Base-by-base conservation (phyloP, 2,329 filamentous ascomycete genomes). In the Arthrobotrys sinensis region DNA sequence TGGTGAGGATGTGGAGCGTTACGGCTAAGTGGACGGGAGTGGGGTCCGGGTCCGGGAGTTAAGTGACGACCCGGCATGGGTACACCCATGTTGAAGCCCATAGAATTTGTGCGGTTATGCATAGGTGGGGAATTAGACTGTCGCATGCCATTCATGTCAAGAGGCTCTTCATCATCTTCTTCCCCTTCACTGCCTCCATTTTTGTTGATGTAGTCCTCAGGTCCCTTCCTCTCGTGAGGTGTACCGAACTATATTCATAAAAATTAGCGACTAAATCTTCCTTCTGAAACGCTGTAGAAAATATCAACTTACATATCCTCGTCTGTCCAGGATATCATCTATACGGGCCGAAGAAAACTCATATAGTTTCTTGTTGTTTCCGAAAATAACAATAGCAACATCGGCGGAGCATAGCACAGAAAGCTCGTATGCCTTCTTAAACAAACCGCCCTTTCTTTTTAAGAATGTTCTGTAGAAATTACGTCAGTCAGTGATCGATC, bases 341-440 rank as follows among this genome's bases (percentile, higher is more conserved):
- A 99, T 97, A 84, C 97, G 93, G 82, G 90, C 88, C 16, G 95
- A 98, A 11, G 94, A 98, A 85, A 97, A 99, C 85, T 99, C 94
- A 85, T 98, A 97, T 28, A 99, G 89, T 86, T 98, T 98, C 88
- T 98, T 99, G 86, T 99, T 99, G 86, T 93, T 94, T 80, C 95
- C 95, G 83, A 98, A 98, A 83, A 99, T 97, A 85, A 99, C 96
- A 83, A 99, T 96, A 46, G 96, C 96, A 81, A 99, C 96, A 85
- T 99, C 96, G 84, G 99, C 96, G 45, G 94, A 97, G 85, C 96
- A 99, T 80, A 99, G 91, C 55, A 99, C 96, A 66, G 95, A 97
- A 65, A 99, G 89, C 88, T 99, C 96, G 85, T 99, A 94, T 67
- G 96, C 96, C 89, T 99, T 99, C 88, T 99, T 99, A 89, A 99